phyloP scores from a whole-genome alignment of 225 moss, liverwort and hornwort species.

The Physcomitrellopsis africana region DNA sequence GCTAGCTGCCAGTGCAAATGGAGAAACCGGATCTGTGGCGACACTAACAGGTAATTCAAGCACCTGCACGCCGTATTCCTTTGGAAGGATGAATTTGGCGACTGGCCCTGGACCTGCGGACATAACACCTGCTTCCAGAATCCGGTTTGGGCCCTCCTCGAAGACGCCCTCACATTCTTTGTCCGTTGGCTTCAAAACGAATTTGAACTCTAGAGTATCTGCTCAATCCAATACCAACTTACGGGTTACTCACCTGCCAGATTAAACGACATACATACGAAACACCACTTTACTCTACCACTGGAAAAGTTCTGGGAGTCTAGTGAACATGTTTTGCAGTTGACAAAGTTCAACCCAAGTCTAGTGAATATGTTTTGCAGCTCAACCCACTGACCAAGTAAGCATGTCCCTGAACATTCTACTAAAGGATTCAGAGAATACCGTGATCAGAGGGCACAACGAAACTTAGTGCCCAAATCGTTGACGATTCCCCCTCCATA shows the following conservation, averaged over 20 bases:
- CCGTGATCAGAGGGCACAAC: slow-evolving; percentile 79
- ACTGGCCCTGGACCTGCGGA: slow-evolving; percentile 67
- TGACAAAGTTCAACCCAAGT: not conserved
- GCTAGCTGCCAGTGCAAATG: slow-evolving; percentile 87
- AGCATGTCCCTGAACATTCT: slow-evolving; percentile 15
- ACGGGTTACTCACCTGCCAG: slow-evolving; percentile 17
- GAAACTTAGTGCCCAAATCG: slow-evolving; percentile 82
- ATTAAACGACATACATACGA: slow-evolving; percentile 11
- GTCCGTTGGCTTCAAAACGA: slow-evolving; percentile 67
- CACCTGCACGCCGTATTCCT: slow-evolving; percentile 53
- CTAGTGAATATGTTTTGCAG: too few relatives aligned
- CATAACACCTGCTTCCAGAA: slow-evolving; percentile 66
- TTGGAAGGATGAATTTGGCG: slow-evolving; percentile 70
- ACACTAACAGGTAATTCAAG: slow-evolving; percentile 77
- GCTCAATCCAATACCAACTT: slow-evolving; percentile 28
- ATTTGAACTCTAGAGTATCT: slow-evolving; percentile 85
- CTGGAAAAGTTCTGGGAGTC: not conserved
- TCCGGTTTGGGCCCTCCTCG: slow-evolving; percentile 78
- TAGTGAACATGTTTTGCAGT: not conserved
- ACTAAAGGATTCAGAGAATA: slow-evolving; percentile 32
- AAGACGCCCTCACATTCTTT: slow-evolving; percentile 62
- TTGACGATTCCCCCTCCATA: slow-evolving; percentile 77
- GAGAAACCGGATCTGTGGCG: slow-evolving; percentile 70
- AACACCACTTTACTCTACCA: slow-evolving; percentile 9
- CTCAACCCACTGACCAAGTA: not conserved